Percentiles rank a stretch among this genome's conserved stretches.
phyloP scores from a whole-genome alignment of 2,329 filamentous ascomycete species.

The Furcasterigmium sp. region DNA sequence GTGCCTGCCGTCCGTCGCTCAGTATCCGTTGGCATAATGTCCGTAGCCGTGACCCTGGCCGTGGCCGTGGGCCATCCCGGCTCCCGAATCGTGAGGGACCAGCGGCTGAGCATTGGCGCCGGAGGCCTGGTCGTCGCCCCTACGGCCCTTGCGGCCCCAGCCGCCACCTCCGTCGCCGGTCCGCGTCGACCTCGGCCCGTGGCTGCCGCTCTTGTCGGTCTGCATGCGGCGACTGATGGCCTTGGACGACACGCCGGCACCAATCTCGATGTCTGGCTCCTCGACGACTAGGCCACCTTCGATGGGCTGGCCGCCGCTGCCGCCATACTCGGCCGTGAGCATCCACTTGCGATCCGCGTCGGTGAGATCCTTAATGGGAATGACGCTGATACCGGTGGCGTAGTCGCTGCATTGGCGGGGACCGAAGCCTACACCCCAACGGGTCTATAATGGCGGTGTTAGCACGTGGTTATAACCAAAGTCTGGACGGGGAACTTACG shows the following conservation, averaged over 20 bases:
- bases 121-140: background rate
- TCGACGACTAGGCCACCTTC: constrained; percentile 84
- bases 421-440: constrained; percentile 97
- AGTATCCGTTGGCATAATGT: too few relatives aligned
- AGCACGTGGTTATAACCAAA: background rate
- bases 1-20: too few relatives aligned
- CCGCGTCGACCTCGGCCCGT: constrained; percentile 59
- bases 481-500: constrained; percentile 38
- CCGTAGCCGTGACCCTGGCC: too few relatives aligned
- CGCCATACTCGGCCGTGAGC: constrained; percentile 86
- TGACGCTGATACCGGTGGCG: constrained; percentile 82
- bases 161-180: constrained; percentile 31
- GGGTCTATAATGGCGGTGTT: constrained; percentile 51
- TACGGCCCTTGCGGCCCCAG: constrained; percentile 22
- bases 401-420: constrained; percentile 98
- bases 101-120: background rate
- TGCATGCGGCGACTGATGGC: constrained; percentile 67
- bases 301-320: constrained; percentile 78
- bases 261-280: constrained; percentile 98
- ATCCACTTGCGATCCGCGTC: constrained; percentile 98
- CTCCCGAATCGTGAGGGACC: background rate
- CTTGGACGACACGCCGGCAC: constrained; percentile 94
- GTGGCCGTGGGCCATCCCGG: too few relatives aligned
- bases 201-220: constrained; percentile 60
- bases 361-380: constrained; percentile 87